Evolutionary conservation across 2,329 filamentous ascomycete genomes (phyloP).

Genomic region (Colletotrichum salicis): DNA sequence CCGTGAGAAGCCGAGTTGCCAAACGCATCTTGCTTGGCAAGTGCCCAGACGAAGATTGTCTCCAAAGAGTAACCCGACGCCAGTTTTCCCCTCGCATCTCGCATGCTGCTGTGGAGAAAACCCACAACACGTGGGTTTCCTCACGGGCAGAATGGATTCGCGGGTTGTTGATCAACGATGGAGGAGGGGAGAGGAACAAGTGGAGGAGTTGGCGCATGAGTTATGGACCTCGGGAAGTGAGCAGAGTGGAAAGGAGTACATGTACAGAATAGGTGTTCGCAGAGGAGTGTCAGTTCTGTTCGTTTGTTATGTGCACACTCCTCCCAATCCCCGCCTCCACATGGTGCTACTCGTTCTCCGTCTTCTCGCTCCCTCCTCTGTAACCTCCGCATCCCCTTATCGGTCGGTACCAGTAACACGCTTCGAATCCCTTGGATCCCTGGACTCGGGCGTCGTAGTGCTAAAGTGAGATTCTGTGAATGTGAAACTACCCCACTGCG

Average conservation of each 20-base stretch:
- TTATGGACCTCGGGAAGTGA: not conserved
- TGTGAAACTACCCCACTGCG: slow-evolving; percentile 60
- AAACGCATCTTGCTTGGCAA: not conserved
- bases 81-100: too few relatives aligned
- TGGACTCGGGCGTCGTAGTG: not conserved
- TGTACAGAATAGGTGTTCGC: not conserved
- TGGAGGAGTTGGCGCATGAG: not conserved
- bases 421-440: not conserved
- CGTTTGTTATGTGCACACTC: slow-evolving; percentile 1
- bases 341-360: not conserved
- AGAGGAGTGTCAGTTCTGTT: not conserved
- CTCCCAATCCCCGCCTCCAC: slow-evolving; percentile 1
- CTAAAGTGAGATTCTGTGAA: slow-evolving; percentile 14
- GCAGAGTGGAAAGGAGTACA: not conserved
- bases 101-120: not conserved
- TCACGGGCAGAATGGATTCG: not conserved
- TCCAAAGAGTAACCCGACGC: not conserved
- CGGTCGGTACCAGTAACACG: not conserved
- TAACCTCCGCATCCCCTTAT: not conserved
- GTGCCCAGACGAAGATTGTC: not conserved
- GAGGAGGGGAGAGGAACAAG: not conserved
- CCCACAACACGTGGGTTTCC: not conserved
- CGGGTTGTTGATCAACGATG: not conserved
- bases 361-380: not conserved
- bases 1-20: not conserved